These are phyloP conservation scores for Lobosporangium transversale DNA, from an alignment of 192 early-diverging fungal genomes.

Conservation along the genomic window DNA sequence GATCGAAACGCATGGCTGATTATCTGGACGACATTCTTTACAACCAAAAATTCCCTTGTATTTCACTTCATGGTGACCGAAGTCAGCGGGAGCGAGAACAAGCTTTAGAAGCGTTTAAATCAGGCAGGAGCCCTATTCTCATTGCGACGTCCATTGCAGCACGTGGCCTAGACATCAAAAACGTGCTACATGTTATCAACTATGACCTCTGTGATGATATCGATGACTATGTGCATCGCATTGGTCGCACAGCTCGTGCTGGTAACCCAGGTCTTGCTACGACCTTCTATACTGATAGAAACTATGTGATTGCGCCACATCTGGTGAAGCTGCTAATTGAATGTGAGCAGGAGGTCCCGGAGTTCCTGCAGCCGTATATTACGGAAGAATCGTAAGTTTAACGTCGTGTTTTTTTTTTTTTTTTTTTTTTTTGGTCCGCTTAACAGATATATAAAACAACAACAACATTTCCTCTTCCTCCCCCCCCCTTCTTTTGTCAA, in stretches of 20 bases:
- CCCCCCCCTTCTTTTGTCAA: no score
- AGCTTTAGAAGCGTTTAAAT: constrained; percentile 77
- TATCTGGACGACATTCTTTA: constrained; percentile 77
- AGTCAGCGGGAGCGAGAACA: constrained; percentile 83
- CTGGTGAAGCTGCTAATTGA: constrained; percentile 63
- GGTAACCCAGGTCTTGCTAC: constrained; percentile 70
- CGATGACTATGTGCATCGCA: constrained; percentile 90
- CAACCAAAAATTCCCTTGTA: constrained; percentile 75
- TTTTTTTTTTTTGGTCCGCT: no score
- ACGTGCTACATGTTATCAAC: constrained; percentile 88
- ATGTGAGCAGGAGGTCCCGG: constrained; percentile 66
- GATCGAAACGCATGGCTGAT: constrained; percentile 85
- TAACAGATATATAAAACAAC: no score
- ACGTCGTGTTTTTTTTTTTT: background rate
- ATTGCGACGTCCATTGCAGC: constrained; percentile 91
- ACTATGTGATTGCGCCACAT: constrained; percentile 54
- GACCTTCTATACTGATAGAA: constrained; percentile 62
- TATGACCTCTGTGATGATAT: constrained; percentile 86
- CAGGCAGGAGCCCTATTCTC: constrained; percentile 67
- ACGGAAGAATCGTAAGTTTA: constrained; percentile 13
- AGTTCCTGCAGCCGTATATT: constrained; percentile 54
- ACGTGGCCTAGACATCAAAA: constrained; percentile 86
- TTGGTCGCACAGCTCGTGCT: constrained; percentile 75
- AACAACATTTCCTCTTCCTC: no score
- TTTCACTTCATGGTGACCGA: constrained; percentile 87